Percentiles rank a stretch among this genome's conserved stretches.
Conservation (phyloP, 75 land plant species). For the Chamaecyparis obtusa region DNA sequence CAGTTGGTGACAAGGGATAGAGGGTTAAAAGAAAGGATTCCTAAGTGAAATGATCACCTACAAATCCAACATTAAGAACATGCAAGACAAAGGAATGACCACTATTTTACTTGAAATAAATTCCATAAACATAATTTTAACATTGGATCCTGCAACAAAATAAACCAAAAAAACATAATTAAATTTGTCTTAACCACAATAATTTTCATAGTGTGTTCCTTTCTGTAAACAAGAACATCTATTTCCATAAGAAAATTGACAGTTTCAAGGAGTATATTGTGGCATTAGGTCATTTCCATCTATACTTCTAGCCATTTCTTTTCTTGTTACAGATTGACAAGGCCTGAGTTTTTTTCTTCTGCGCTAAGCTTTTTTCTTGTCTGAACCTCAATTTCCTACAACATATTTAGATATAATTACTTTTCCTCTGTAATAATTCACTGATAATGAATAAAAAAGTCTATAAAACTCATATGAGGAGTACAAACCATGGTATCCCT, state of each 20-base stretch:
- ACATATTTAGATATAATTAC: not conserved
- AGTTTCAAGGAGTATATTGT: slow-evolving; percentile 90
- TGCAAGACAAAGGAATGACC: not conserved
- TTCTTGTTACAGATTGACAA: slow-evolving; percentile 57
- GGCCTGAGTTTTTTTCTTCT: slow-evolving; percentile 78
- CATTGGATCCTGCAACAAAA: not conserved
- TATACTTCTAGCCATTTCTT: slow-evolving; percentile 64
- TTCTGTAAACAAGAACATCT: slow-evolving; percentile 71
- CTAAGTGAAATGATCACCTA: slow-evolving; percentile 89
- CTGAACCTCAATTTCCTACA: slow-evolving; percentile 40
- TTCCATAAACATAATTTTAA: not conserved
- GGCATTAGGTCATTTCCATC: slow-evolving; percentile 62
- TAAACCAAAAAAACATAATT: not conserved
- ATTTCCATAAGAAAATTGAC: slow-evolving; percentile 81
- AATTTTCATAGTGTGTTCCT: slow-evolving; percentile 97
- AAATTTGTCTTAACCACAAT: slow-evolving; percentile 80
- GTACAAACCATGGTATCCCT: slow-evolving; percentile 17
- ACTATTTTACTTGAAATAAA: not conserved
- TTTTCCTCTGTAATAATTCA: not conserved
- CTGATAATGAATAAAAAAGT: not conserved
- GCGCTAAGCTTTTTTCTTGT: slow-evolving; percentile 59
- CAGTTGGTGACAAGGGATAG: no score
- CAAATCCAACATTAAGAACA: not conserved
- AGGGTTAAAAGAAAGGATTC: no score
- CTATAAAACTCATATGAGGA: not conserved